Percentiles rank a stretch among this genome's conserved stretches.
These are phyloP conservation scores for Tetrapisispora taiwanensis DNA, from an alignment of 805 yeast genomes.

Conservation along the genomic window DNA sequence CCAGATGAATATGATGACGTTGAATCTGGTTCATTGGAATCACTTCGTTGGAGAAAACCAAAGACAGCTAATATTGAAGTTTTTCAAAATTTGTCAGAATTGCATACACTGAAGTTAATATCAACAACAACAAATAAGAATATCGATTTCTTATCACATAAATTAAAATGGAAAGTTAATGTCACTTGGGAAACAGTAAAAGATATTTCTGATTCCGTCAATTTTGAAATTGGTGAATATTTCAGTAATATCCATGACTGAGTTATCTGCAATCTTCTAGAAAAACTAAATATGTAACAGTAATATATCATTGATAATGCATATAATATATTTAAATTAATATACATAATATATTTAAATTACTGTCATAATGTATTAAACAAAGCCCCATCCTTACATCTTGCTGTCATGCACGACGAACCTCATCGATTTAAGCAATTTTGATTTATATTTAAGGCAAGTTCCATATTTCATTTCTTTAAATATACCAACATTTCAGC, in stretches of 20 bases:
- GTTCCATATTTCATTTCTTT: too few species aligned
- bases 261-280: background rate
- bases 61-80: slow-evolving; percentile 38
- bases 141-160: slow-evolving; percentile 51
- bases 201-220: slow-evolving; percentile 51
- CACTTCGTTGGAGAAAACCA: slow-evolving; percentile 13
- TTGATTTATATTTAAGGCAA: too few species aligned
- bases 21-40: slow-evolving; percentile 14
- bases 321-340: too few species aligned
- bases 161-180: slow-evolving; percentile 70
- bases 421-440: too few species aligned
- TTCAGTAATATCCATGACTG: slow-evolving; percentile 25
- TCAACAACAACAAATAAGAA: slow-evolving; percentile 33
- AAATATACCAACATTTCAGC: too few species aligned
- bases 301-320: too few species aligned
- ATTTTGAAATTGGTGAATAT: slow-evolving; percentile 57
- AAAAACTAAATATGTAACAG: background rate
- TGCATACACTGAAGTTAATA: slow-evolving; percentile 44
- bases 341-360: too few species aligned
- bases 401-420: background rate
- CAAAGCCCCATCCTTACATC: background rate
- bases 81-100: slow-evolving; percentile 49
- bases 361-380: background rate
- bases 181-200: slow-evolving; percentile 57
- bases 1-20: slow-evolving; percentile 25